Percentiles rank a stretch among this genome's conserved stretches.
Conservation (phyloP, 2,329 filamentous ascomycete species). For the Aspergillus sclerotialis region DNA sequence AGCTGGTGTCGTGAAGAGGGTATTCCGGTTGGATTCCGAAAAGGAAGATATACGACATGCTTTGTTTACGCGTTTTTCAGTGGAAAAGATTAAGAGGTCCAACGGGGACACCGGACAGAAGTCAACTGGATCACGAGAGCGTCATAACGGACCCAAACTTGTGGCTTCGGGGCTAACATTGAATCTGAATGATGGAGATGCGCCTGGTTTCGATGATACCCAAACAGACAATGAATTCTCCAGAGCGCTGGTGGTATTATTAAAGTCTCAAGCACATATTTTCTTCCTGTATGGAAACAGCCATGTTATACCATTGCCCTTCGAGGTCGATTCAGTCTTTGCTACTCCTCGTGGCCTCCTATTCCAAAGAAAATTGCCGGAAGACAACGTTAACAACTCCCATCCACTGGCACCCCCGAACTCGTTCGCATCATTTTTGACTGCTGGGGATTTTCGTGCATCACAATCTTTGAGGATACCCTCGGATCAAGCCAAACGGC, state of each 20-base stretch:
- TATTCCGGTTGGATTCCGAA: slow-evolving; percentile 79
- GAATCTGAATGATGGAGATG: slow-evolving; percentile 20
- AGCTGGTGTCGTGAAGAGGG: slow-evolving; percentile 74
- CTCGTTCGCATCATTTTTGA: slow-evolving; percentile 67
- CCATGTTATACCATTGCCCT: slow-evolving; percentile 87
- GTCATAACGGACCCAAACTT: slow-evolving; percentile 17
- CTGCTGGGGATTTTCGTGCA: slow-evolving; percentile 25
- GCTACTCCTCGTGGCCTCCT: slow-evolving; percentile 76
- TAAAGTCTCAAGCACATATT: slow-evolving; percentile 88
- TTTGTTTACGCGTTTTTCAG: slow-evolving; percentile 73
- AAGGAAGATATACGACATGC: slow-evolving; percentile 82
- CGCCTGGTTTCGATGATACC: slow-evolving; percentile 11
- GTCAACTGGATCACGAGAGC: slow-evolving; percentile 5
- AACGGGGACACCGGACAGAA: slow-evolving; percentile 5
- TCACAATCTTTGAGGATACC: slow-evolving; percentile 28
- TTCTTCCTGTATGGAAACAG: slow-evolving; percentile 83
- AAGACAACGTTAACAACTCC: slow-evolving; percentile 12
- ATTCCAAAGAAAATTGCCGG: slow-evolving; percentile 67
- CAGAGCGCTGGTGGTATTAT: slow-evolving; percentile 76
- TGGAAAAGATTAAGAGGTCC: slow-evolving; percentile 21
- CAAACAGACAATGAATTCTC: slow-evolving; percentile 23
- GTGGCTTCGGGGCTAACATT: slow-evolving; percentile 14
- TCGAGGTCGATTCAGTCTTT: slow-evolving; percentile 84
- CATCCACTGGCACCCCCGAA: slow-evolving; percentile 61
- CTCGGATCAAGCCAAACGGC: slow-evolving; percentile 34